Evolutionary conservation across 495 filamentous ascomycete genomes (phyloP), one percentile per base, ranked within the genome.

Genomic region (Melanomma pulvis-pyrius): DNA sequence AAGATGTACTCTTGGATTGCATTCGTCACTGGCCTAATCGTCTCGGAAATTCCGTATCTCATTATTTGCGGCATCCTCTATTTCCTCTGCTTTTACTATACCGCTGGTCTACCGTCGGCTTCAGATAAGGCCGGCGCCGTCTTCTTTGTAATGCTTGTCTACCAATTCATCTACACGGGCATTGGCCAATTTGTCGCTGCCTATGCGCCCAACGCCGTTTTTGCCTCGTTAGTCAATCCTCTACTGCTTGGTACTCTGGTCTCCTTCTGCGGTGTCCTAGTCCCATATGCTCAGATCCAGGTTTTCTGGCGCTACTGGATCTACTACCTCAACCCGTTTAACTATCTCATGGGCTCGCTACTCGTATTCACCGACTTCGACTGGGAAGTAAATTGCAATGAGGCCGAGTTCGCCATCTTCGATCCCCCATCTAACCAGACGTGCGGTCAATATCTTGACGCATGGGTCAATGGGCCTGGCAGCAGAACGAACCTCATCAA

Each of bases 261-360:
- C 67, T 80, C 78, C 34, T 87, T 86, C 74, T 82, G 79, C 56
- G 84, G 85, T 29, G 80, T 86, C 25, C 80, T 91, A 1, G 81
- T 84, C 8, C 84, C 88, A 0, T 90, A 87, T 70, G 47, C 65
- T 22, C 79, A 83, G 65, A 74, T 91, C 32, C 78, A 81, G n/a
- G 83, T 84, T 36, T 91, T 92, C 77, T 93, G 89, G 89, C 82
- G 84, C 52, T 92, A 88, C 76, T 92, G 87, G 87, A 80, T 90
- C 69, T 93, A 92, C 79, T 91, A 84, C 71, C 75, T 89, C 57
- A 90, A 90, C 76, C 87, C 82, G 0, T 81, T 80, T 4, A 91
- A 77, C 59, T 84, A 83, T 69, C 78, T 84, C 6, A 79, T 84
- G 34, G 81, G 81, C 19, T 77, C 79, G 2, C 74, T 83, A 2